Evolutionary conservation across 768 basidiomycete genomes (phyloP).

Genomic region (Phlebiopsis flavidoalba): DNA sequence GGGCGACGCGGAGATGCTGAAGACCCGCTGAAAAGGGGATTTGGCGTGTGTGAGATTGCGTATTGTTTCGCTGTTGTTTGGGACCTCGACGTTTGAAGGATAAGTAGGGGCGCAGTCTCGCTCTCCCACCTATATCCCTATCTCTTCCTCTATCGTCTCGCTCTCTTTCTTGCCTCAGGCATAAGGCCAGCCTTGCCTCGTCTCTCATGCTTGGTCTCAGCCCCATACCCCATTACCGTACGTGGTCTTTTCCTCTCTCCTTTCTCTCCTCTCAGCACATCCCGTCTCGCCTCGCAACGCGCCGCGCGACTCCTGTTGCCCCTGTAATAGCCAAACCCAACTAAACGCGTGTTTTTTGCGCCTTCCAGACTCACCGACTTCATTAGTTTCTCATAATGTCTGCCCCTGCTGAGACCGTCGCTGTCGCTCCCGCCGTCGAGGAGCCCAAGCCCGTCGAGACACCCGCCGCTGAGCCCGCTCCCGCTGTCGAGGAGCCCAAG

Average conservation of each 20-base stretch:
- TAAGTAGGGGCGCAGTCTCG: conserved; percentile 31
- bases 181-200: conserved; percentile 38
- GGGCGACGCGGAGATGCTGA: background rate
- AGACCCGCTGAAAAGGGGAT: conserved; percentile 5
- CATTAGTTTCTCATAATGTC: conserved; percentile 69
- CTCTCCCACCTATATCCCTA: conserved; percentile 24
- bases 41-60: conserved; percentile 7
- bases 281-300: conserved; percentile 1
- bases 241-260: conserved; percentile 20
- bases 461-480: conserved; percentile 21
- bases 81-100: conserved; percentile 27
- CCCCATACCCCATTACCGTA: conserved; percentile 50
- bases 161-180: conserved; percentile 23
- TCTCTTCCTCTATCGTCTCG: conserved; percentile 30
- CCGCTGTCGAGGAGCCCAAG: conserved; percentile 36
- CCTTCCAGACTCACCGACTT: conserved; percentile 50
- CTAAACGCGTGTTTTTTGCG: conserved; percentile 15
- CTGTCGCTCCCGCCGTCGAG: conserved; percentile 41
- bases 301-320: conserved; percentile 11
- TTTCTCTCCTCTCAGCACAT: background rate
- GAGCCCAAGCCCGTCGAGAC: conserved; percentile 49
- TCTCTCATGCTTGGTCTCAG: conserved; percentile 59
- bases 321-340: background rate
- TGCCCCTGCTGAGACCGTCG: conserved; percentile 54
- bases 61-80: conserved; percentile 32